These are phyloP conservation scores for Euryodendron excelsum DNA, from an alignment of 148 eudicot genomes.

Conservation along the genomic window DNA sequence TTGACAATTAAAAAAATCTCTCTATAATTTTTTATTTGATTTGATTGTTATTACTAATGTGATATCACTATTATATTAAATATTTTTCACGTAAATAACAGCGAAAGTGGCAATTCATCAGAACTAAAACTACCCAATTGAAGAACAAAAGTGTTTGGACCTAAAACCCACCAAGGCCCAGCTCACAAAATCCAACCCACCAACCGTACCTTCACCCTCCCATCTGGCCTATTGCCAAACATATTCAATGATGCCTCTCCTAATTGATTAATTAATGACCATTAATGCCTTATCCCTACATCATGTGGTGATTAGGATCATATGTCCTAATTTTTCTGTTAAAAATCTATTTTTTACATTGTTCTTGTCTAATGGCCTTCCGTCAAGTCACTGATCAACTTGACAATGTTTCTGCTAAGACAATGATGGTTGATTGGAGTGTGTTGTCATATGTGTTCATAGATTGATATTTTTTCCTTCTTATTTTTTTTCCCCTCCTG, in stretches of 20 bases:
- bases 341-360: not conserved
- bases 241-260: too few species aligned
- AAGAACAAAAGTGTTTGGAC: not conserved
- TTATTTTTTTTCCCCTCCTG: too few species aligned
- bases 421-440: not conserved
- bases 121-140: slow-evolving; percentile 4
- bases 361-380: not conserved
- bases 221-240: not conserved
- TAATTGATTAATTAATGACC: too few species aligned
- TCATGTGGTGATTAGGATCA: not conserved
- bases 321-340: not conserved
- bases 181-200: not conserved
- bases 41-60: too few species aligned
- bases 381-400: not conserved
- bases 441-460: not conserved
- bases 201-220: not conserved
- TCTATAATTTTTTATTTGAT: too few species aligned
- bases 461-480: too few species aligned
- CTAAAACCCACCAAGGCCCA: not conserved
- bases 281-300: not conserved
- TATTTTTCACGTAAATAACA: too few species aligned
- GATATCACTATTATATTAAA: too few species aligned
- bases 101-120: not conserved
- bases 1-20: too few species aligned
- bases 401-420: not conserved